These are phyloP conservation scores for Populus hybrid DNA, from an alignment of 441 rosid species.

Conservation along the genomic window DNA sequence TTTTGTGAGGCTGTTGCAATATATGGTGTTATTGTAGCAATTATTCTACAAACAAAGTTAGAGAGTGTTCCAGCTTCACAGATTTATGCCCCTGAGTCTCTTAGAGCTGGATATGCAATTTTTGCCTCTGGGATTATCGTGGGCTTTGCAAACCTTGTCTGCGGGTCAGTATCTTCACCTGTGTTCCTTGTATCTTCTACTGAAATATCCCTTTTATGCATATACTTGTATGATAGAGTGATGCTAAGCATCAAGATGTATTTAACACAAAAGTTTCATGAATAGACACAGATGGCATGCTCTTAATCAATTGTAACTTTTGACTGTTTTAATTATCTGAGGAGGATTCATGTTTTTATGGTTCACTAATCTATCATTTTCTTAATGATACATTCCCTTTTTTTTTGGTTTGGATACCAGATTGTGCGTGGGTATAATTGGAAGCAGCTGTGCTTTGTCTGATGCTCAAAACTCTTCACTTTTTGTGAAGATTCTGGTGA, in stretches of 20 bases:
- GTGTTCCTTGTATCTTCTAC: not conserved
- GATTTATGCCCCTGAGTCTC: constrained; percentile 75
- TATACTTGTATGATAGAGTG: constrained; percentile 48
- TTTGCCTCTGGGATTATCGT: constrained; percentile 97
- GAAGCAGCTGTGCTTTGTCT: constrained; percentile 95
- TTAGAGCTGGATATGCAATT: constrained; percentile 96
- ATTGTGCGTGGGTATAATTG: constrained; percentile 92
- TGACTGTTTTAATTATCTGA: too few relatives aligned
- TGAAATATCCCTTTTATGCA: not conserved
- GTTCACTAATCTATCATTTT: too few relatives aligned
- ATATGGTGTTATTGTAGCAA: constrained; percentile 95
- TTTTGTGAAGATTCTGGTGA: constrained; percentile 96
- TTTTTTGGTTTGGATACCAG: constrained; percentile 36
- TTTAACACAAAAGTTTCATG: too few relatives aligned
- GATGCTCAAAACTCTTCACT: constrained; percentile 97
- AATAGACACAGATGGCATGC: constrained; percentile 26
- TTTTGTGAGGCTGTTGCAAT: constrained; percentile 99
- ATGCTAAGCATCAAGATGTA: too few relatives aligned
- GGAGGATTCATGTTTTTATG: too few relatives aligned
- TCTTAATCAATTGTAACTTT: not conserved
- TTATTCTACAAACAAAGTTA: constrained; percentile 88
- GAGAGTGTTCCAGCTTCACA: constrained; percentile 77
- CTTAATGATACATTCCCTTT: not conserved
- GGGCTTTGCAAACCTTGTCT: constrained; percentile 96
- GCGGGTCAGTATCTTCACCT: constrained; percentile 67